Evolutionary conservation across 352 stramenopile species (phyloP).

Genomic region (Phytopythium helicoides): DNA sequence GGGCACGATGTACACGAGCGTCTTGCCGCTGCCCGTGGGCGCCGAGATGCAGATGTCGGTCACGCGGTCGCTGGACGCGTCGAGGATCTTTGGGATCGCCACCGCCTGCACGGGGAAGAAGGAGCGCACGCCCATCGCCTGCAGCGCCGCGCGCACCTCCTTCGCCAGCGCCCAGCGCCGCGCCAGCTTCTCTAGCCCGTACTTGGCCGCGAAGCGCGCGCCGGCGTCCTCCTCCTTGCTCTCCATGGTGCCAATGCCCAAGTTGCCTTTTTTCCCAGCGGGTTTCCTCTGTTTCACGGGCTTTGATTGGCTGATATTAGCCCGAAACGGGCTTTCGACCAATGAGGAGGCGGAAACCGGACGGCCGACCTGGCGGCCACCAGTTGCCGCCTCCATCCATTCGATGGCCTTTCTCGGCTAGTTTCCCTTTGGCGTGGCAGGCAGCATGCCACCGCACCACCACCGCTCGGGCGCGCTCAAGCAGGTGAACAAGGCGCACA

Average conservation of each 20-base stretch:
- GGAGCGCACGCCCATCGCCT: slow-evolving; percentile 49
- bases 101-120: slow-evolving; percentile 97
- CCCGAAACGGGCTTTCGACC: too few relatives aligned
- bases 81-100: slow-evolving; percentile 92
- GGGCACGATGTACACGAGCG: slow-evolving; percentile 95
- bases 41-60: slow-evolving; percentile 96
- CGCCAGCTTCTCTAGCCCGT: slow-evolving; percentile 60
- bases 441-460: slow-evolving; percentile 68
- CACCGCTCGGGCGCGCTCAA: slow-evolving; percentile 88
- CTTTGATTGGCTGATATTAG: too few relatives aligned
- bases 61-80: slow-evolving; percentile 70
- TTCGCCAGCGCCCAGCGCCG: slow-evolving; percentile 45
- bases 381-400: slow-evolving; percentile 2
- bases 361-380: neutral
- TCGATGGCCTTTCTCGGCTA: neutral
- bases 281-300: too few relatives aligned
- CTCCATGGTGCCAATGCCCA: neutral
- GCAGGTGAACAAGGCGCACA: slow-evolving; percentile 93
- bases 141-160: slow-evolving; percentile 40
- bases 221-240: slow-evolving; percentile 12
- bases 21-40: slow-evolving; percentile 97
- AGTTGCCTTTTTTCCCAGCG: too few relatives aligned
- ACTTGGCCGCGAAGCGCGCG: slow-evolving; percentile 58
- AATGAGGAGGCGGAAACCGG: neutral
- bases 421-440: slow-evolving; percentile 4